These are phyloP conservation scores for Apiotrichum sp. DNA, from an alignment of 1,284 basidiomycete genomes.

Conservation along the genomic window DNA sequence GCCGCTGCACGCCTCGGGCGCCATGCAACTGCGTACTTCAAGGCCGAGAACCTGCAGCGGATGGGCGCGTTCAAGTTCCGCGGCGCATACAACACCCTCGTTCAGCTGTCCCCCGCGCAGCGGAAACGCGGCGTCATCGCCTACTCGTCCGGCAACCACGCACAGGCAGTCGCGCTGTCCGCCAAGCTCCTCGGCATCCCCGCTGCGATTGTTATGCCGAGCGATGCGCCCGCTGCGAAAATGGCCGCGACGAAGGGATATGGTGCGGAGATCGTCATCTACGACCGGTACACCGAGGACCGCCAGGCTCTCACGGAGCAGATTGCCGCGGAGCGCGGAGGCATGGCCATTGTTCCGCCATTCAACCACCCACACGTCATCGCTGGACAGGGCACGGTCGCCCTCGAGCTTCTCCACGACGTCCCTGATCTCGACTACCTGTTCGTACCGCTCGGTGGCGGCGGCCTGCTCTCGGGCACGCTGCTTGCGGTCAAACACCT, in stretches of 20 bases:
- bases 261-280: constrained; percentile 87
- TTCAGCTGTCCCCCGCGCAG: constrained; percentile 74
- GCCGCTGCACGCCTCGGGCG: constrained; percentile 61
- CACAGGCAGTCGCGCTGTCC: constrained; percentile 94
- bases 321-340: constrained; percentile 63
- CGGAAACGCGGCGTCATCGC: constrained; percentile 96
- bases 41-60: constrained; percentile 95
- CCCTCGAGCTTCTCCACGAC: constrained; percentile 88
- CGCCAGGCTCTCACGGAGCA: constrained; percentile 89
- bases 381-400: constrained; percentile 93
- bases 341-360: constrained; percentile 85
- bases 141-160: constrained; percentile 97
- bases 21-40: constrained; percentile 81
- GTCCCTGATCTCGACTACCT: constrained; percentile 74
- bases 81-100: constrained; percentile 99
- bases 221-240: constrained; percentile 91
- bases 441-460: constrained; percentile 89
- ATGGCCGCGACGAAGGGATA: constrained; percentile 85
- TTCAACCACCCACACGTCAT: constrained; percentile 97
- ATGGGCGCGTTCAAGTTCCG: constrained; percentile 99
- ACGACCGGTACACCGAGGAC: constrained; percentile 90
- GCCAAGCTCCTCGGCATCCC: constrained; percentile 80
- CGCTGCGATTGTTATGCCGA: constrained; percentile 97
- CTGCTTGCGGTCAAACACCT: constrained; percentile 89
- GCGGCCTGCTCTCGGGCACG: constrained; percentile 83